Base-by-base conservation (phyloP, 108 stramenopile genomes). In the Cyclotella atomus region DNA sequence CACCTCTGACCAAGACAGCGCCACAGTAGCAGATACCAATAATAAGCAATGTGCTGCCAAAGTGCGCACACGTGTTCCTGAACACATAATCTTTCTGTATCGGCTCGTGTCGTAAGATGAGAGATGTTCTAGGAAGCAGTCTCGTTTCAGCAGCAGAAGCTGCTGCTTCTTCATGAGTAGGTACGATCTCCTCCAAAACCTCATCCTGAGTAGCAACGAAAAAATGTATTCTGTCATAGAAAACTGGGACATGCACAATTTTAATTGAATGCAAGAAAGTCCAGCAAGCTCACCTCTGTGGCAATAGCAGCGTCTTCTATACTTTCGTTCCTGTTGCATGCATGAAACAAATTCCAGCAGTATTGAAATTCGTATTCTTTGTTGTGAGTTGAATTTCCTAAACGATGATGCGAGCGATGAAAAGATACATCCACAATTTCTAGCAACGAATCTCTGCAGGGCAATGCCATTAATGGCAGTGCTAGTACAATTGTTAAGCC, bases 391-490 rank as follows among this genome's bases (percentile, higher is more conserved):
- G 29, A 17, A 61, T 23, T 29, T 19, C 61, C 59, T 0, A 30
- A 41, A 29, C 33, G 46, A 60, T 67, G 70, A 41, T 78, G 77
- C 9, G 77, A 66, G 6, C 56, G 70, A 78, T 78, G 77, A 41
- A 79, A 67, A 49, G 27, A 54, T 5, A 71, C 73, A 70, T 79
- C 82, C 21, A 80, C 34, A 9, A 85, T 72, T 56, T 86, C 83
- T 16, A 87, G 47, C 8, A 85, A 63, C 0, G 85, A 80, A 28
- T 85, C 84, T 44, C 93, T 77, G 76, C 93, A 94, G 15, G 93
- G 93, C 33, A 94, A 65, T 9, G 88, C 63, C 77, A 91, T 88
- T 76, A 94, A 68, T 0, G 87, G 79, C 73, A 90, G 72, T 15
- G 81, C 93, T 17, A 91, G 46, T 46, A 88, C 62, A 25, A 91